These are phyloP conservation scores for Peronosclerospora sorghi DNA, from an alignment of 352 stramenopile genomes.

Conservation along the genomic window DNA sequence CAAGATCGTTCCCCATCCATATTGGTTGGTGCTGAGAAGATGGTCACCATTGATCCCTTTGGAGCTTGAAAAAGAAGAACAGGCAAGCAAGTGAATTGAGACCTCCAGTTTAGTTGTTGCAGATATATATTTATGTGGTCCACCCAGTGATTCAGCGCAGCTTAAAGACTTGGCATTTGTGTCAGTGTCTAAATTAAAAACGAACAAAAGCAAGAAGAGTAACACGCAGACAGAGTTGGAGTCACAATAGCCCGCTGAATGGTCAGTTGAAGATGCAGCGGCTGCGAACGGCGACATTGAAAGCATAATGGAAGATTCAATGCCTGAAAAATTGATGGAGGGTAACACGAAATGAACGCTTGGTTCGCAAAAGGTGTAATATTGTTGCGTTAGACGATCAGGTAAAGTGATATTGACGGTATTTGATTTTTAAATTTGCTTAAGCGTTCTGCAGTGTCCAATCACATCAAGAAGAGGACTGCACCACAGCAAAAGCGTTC, in stretches of 20 bases:
- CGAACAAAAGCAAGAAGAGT: conserved; percentile 46
- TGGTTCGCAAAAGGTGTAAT: no score
- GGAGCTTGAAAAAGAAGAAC: conserved; percentile 56
- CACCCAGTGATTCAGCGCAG: conserved; percentile 41
- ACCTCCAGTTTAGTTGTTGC: not conserved
- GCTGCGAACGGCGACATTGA: no score
- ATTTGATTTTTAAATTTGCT: no score
- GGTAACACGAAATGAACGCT: no score
- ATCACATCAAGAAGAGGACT: conserved; percentile 8
- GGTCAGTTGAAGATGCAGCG: no score
- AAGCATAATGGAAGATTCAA: conserved; percentile 1
- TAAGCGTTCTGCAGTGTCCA: not conserved
- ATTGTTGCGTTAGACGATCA: no score
- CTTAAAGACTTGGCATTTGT: conserved; percentile 75
- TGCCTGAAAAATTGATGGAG: not conserved
- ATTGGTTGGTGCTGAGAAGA: conserved; percentile 95
- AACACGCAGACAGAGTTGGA: no score
- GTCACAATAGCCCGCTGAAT: no score
- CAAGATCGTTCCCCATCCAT: conserved; percentile 93
- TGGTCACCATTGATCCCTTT: conserved; percentile 75
- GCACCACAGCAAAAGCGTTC: no score
- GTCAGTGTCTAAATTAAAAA: conserved; percentile 47
- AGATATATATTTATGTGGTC: not conserved
- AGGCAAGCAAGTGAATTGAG: no score
- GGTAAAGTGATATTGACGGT: no score